Conservation (phyloP, 208 protist genomes). For the Trypanosoma grayi region DNA sequence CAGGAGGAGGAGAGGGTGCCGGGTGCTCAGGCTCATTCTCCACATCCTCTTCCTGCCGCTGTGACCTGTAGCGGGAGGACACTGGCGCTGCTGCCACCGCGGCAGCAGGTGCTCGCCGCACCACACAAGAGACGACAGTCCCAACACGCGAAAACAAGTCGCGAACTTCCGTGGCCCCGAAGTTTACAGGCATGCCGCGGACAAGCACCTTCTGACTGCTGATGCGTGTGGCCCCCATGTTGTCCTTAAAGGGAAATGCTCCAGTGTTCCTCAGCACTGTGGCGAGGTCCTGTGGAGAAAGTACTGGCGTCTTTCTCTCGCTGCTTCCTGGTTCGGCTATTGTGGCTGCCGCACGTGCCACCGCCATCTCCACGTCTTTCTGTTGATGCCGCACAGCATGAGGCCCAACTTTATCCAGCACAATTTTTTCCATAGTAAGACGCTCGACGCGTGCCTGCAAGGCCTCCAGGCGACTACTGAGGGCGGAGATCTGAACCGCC, state of each 20-base stretch:
- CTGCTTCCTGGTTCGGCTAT: conserved; percentile 8
- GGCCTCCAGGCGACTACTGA: conserved; percentile 26
- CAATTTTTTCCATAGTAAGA: conserved; percentile 36
- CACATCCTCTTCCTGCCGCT: conserved; percentile 16
- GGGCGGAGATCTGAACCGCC: background rate
- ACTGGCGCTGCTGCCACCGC: background rate
- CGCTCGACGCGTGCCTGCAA: conserved; percentile 40
- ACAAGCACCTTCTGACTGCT: conserved; percentile 46
- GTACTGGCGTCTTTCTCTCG: background rate
- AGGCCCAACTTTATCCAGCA: conserved; percentile 26
- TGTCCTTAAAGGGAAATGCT: conserved; percentile 48
- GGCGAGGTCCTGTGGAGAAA: conserved; percentile 18
- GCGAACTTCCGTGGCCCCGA: conserved; percentile 59
- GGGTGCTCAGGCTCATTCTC: background rate
- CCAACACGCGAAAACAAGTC: conserved; percentile 43
- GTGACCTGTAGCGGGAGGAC: conserved; percentile 19
- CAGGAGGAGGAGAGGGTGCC: background rate
- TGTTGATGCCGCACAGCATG: background rate
- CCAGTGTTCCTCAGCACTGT: conserved; percentile 18
- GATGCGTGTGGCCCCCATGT: conserved; percentile 37
- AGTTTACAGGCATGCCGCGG: conserved; percentile 56
- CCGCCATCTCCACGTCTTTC: conserved; percentile 13
- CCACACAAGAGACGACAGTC: conserved; percentile 53
- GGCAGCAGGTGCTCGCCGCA: conserved; percentile 26
- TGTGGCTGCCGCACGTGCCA: conserved; percentile 13